Conservation (phyloP, 2,329 filamentous ascomycete species). For the Aureobasidium sp. region DNA sequence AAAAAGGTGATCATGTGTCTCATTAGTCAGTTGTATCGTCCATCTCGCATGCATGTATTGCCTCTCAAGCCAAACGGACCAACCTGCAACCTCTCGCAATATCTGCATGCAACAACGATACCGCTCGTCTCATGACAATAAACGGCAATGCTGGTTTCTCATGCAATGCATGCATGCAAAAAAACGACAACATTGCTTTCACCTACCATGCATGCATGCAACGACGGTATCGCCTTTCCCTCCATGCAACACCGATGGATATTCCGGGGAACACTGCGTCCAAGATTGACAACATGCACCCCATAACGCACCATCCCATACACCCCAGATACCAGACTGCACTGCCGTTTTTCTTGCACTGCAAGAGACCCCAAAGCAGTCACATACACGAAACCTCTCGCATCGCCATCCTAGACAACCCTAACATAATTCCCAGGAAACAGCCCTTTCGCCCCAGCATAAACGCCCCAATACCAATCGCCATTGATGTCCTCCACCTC, state of each 20-base stretch:
- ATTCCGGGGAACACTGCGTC: not conserved
- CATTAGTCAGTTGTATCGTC: not conserved
- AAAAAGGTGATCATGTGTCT: not conserved
- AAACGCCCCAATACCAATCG: constrained; percentile 84
- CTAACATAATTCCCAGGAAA: constrained; percentile 75
- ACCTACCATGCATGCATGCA: not conserved
- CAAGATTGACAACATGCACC: not conserved
- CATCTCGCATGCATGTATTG: constrained; percentile 2
- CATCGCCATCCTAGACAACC: constrained; percentile 27
- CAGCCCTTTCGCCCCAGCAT: constrained; percentile 70
- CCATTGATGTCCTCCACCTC: constrained; percentile 84
- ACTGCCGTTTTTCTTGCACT: not conserved
- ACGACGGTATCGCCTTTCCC: not conserved
- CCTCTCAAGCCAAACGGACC: not conserved
- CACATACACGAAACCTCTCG: not conserved
- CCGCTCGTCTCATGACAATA: not conserved
- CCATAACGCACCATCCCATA: not conserved
- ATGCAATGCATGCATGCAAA: not conserved
- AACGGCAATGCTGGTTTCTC: not conserved
- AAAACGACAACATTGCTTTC: not conserved
- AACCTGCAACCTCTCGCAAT: not conserved
- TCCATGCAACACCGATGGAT: not conserved
- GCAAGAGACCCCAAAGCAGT: not conserved
- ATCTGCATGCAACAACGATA: not conserved
- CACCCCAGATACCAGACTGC: no score